Conservation (phyloP, 2,329 filamentous ascomycete genomes). For the Ceratocystis cacaofunesta region DNA sequence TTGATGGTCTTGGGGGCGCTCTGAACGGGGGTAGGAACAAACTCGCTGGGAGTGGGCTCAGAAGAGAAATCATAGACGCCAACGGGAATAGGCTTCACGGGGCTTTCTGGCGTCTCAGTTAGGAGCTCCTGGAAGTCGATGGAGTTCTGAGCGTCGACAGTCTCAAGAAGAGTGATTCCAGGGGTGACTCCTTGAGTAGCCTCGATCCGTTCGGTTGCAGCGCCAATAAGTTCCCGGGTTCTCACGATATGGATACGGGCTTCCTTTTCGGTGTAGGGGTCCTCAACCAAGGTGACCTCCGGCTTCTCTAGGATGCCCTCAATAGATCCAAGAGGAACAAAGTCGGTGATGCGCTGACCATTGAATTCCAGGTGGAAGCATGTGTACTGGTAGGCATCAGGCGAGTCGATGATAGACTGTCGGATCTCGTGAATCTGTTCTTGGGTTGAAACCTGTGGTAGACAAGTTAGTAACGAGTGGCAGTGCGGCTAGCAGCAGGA, state of each 20-base stretch:
- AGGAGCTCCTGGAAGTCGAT: slow-evolving; percentile 22
- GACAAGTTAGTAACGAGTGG: not conserved
- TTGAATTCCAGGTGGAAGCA: slow-evolving; percentile 96
- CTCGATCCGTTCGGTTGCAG: slow-evolving; percentile 77
- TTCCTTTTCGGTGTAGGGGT: slow-evolving; percentile 97
- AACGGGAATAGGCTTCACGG: slow-evolving; percentile 25
- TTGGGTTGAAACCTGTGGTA: slow-evolving; percentile 61
- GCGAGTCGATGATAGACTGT: slow-evolving; percentile 88
- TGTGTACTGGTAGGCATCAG: slow-evolving; percentile 87
- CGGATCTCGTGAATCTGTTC: slow-evolving; percentile 96
- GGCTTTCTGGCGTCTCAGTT: not conserved
- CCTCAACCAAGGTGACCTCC: slow-evolving; percentile 70
- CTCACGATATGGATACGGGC: slow-evolving; percentile 86
- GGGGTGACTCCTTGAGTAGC: slow-evolving; percentile 72
- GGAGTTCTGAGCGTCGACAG: slow-evolving; percentile 36
- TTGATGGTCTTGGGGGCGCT: slow-evolving; percentile 81
- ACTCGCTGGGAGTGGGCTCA: slow-evolving; percentile 49
- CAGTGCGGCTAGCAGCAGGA: not conserved
- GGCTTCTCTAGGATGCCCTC: slow-evolving; percentile 61
- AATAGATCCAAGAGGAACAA: slow-evolving; percentile 80
- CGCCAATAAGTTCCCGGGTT: slow-evolving; percentile 83
- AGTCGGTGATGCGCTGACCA: slow-evolving; percentile 85
- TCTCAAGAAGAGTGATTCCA: slow-evolving; percentile 76
- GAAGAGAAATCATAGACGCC: slow-evolving; percentile 65
- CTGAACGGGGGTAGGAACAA: slow-evolving; percentile 53